Conservation (phyloP, 1,284 basidiomycete species). For the Ustilago hordei region DNA sequence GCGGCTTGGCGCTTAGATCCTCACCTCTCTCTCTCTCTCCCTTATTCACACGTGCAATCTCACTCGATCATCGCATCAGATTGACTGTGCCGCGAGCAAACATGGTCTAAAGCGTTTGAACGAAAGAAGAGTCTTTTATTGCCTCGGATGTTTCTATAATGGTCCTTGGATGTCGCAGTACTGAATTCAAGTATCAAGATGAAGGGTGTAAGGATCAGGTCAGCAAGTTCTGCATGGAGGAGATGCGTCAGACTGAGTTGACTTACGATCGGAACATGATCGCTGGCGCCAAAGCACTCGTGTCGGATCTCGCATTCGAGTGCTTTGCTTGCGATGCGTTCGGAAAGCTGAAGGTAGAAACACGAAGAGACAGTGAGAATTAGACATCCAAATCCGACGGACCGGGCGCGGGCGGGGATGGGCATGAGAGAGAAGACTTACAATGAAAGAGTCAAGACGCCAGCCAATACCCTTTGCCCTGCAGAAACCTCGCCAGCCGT, state of each 20-base stretch:
- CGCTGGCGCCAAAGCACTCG: slow-evolving; percentile 86
- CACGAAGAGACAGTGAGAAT: background rate
- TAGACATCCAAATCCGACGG: too few relatives aligned
- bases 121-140: background rate
- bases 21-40: background rate
- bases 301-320: slow-evolving; percentile 83
- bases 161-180: slow-evolving; percentile 50
- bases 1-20: slow-evolving; percentile 15
- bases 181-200: slow-evolving; percentile 2
- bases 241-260: too few relatives aligned
- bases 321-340: slow-evolving; percentile 76
- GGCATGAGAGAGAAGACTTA: slow-evolving; percentile 11
- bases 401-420: too few relatives aligned
- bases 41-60: background rate
- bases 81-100: background rate
- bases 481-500: slow-evolving; percentile 85
- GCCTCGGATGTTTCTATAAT: slow-evolving; percentile 17
- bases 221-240: background rate
- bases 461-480: slow-evolving; percentile 84
- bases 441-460: slow-evolving; percentile 81
- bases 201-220: background rate
- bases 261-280: slow-evolving; percentile 77
- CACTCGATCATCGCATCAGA: background rate
- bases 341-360: slow-evolving; percentile 57
- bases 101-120: background rate